Evolutionary conservation across 306 rosid genomes (phyloP), one percentile per base, ranked within the genome.

Genomic region (Malus domestica): DNA sequence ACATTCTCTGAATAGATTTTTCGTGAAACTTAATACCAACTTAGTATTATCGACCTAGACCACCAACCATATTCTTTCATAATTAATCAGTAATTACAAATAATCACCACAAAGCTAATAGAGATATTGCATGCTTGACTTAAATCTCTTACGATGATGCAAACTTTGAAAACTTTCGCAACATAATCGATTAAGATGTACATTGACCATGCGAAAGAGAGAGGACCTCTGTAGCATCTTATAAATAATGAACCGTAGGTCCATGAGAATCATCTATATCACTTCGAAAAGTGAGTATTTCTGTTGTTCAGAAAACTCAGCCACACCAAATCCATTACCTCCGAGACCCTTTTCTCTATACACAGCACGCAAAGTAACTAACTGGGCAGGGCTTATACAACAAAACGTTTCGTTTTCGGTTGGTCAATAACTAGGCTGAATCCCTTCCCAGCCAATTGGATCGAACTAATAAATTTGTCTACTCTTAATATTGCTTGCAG

Each of bases 201-300:
- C 45, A 67, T 64, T 42, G 66, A 74, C 78, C 46, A 30, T 66
- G 23, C 44, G 40, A 10, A 30, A 14, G 59, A 5, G 58, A 15
- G 69, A 69, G 85, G 85, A 67, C 83, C 79, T 69, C 61, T 35
- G 60, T 20, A 67, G 81, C 86, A 81, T 75, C 79, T 78, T 78
- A n/a, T 68, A 61, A 22, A 69, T 44, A 44, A 29, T n/a, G 12
- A 59, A 32, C 22, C 30, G 86, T 82, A 74, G 90, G 89, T 62
- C 93, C 89, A 40, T 70, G 40, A 81, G 82, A 84, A 89, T 86
- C 86, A 9, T 79, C 73, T 55, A 70, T 46, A 74, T 76, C 79
- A 63, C 81, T 67, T 65, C 74, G 69, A 51, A 86, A 76, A 76
- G 87, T 27, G 68, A 46, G 76, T 40, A 66, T 71, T 38, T 75